A percentile compares a stretch with the other conserved stretches of the same genome.
These are phyloP conservation scores for Hydnum rufescens DNA, from an alignment of 768 basidiomycete genomes.

Conservation along the genomic window DNA sequence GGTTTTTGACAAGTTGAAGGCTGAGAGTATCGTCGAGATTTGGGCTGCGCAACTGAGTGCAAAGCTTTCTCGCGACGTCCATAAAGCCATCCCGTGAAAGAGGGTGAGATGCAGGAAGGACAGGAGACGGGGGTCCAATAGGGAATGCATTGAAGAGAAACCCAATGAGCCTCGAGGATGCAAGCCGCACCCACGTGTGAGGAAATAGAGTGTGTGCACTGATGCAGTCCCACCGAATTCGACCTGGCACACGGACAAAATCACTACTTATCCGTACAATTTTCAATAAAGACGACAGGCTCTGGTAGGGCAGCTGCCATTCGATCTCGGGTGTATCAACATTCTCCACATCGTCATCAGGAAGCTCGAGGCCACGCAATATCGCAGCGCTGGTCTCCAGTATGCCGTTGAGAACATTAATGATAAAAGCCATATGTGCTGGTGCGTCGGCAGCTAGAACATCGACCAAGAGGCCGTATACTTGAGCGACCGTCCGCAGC, in stretches of 20 bases:
- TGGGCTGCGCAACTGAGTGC: slow-evolving; percentile 61
- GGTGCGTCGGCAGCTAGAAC: slow-evolving; percentile 45
- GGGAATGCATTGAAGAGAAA: slow-evolving; percentile 39
- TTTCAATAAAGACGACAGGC: slow-evolving; percentile 46
- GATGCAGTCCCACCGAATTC: slow-evolving; percentile 43
- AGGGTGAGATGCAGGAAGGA: slow-evolving; percentile 22
- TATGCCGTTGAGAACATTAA: slow-evolving; percentile 36
- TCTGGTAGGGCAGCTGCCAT: slow-evolving; percentile 74
- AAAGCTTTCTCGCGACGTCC: slow-evolving; percentile 52
- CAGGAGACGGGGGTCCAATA: slow-evolving; percentile 20
- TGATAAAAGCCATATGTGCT: slow-evolving; percentile 19
- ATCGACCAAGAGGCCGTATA: slow-evolving; percentile 68
- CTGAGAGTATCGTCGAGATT: slow-evolving; percentile 53
- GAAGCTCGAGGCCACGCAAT: slow-evolving; percentile 24
- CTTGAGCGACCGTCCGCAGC: slow-evolving; percentile 53
- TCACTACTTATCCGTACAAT: slow-evolving; percentile 29
- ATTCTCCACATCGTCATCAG: slow-evolving; percentile 16
- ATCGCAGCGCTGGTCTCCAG: slow-evolving; percentile 26
- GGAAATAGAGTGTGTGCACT: slow-evolving; percentile 60
- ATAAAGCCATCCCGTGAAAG: slow-evolving; percentile 38
- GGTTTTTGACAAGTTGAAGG: slow-evolving; percentile 76
- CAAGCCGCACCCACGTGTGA: slow-evolving; percentile 84
- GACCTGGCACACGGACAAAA: slow-evolving; percentile 10
- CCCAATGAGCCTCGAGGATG: slow-evolving; percentile 58
- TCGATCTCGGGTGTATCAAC: slow-evolving; percentile 36